phyloP scores from a whole-genome alignment of 805 yeast species.

The Candida michaelii region DNA sequence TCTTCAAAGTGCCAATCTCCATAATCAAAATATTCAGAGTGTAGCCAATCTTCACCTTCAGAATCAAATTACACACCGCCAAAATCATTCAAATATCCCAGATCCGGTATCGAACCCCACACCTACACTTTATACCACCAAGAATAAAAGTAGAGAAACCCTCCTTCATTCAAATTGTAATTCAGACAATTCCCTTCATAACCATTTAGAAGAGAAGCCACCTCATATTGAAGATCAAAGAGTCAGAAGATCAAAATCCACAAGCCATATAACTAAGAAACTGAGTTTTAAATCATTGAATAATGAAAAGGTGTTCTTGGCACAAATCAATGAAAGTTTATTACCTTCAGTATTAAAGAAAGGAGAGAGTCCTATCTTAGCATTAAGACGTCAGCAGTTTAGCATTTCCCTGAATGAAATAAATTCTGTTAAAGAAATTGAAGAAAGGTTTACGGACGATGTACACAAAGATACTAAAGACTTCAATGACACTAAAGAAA shows the following conservation, averaged over 20 bases:
- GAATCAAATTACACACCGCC: too few relatives aligned
- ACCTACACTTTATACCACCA: too few relatives aligned
- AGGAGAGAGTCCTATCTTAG: constrained; percentile 33
- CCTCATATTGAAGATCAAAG: background rate
- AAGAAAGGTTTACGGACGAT: too few relatives aligned
- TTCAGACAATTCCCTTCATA: constrained; percentile 12
- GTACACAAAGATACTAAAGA: background rate
- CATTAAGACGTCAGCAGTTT: constrained; percentile 21
- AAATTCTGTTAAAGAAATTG: too few relatives aligned
- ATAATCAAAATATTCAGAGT: too few relatives aligned
- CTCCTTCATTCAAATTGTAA: constrained; percentile 13
- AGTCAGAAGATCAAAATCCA: constrained; percentile 28
- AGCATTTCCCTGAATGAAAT: too few relatives aligned
- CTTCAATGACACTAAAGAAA: background rate
- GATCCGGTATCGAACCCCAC: too few relatives aligned
- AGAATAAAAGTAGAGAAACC: constrained; percentile 14
- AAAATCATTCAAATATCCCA: too few relatives aligned
- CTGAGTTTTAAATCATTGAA: constrained; percentile 23
- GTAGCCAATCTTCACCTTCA: too few relatives aligned
- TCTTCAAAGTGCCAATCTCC: too few relatives aligned
- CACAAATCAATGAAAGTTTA: constrained; percentile 29
- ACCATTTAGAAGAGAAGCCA: background rate
- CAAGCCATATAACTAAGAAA: constrained; percentile 18
- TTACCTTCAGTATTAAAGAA: constrained; percentile 34
- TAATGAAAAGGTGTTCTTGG: constrained; percentile 28